Base-by-base conservation (phyloP, 225 moss, liverwort and hornwort genomes). In the Takakia lepidozioides region DNA sequence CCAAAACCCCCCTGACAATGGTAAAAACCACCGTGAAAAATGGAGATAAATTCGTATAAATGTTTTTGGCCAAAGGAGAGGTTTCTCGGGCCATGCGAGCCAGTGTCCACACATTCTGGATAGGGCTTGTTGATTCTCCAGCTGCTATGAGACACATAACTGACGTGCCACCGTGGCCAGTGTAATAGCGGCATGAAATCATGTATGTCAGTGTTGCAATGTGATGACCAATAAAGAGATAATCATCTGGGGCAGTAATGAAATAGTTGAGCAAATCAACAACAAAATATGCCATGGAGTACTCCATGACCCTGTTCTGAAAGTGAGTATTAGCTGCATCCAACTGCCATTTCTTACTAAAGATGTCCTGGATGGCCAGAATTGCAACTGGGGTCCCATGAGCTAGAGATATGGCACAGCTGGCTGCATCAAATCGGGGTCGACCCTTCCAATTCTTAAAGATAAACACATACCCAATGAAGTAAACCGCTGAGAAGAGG, bases 211-310 rank as follows among this genome's bases (percentile, higher is more conserved):
- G 67, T 0, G 98, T 98, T 2, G 85, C 87, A 45, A 98, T 53
- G 19, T 98, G 98, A 43, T 98, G 98, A 14, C 91, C 91, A 56
- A 98, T 98, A 72, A 98, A 98, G 50, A 98, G 78, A 27, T 48
- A 98, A 59, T 98, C 91, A 67, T 91, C 81, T 4, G 91, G 91
- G 8, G 91, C 85, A 10, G 60, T 79, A 46, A 81, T 76, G 5
- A 91, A 10, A 54, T 91, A 98, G 50, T 98, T 87, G 24, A 98
- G 28, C 35, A 98, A 50, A 58, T 98, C 98, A 3, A 91, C 65
- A 15, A 91, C 36, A 56, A 98, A 98, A 65, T 98, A 98, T 1
- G 98, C 98, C 98, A 98, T 98, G 21, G 87, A 91, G 58, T 92
- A 98, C 58, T 98, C 98, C 98, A 98, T 98, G n/a, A 85, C 74